Evolutionary conservation across 257 asterid species (phyloP).

Genomic region (Nicotiana noctiflora): DNA sequence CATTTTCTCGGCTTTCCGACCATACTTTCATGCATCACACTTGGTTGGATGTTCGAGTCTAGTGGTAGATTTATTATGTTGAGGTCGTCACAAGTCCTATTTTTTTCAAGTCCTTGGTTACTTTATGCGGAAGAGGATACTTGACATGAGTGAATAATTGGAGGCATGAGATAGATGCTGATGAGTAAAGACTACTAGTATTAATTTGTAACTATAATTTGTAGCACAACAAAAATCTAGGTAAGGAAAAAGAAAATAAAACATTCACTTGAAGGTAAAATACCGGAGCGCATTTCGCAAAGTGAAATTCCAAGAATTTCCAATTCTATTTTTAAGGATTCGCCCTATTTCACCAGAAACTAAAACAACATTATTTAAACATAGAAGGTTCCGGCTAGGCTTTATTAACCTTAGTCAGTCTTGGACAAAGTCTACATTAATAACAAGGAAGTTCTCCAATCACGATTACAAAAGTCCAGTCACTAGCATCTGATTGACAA

Average conservation of each 20-base stretch:
- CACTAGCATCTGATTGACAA: background rate
- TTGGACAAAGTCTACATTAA: background rate
- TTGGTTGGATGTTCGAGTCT: too few relatives aligned
- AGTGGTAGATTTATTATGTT: background rate
- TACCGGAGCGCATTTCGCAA: background rate
- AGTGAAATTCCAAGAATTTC: background rate
- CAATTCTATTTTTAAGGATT: background rate
- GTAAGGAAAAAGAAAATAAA: background rate
- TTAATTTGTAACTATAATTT: background rate
- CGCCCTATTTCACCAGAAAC: too few relatives aligned
- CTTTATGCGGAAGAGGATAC: background rate
- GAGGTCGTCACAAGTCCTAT: background rate
- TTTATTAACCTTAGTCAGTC: background rate
- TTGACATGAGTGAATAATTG: background rate
- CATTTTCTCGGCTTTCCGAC: too few relatives aligned
- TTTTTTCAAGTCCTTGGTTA: too few relatives aligned
- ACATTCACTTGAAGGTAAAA: background rate
- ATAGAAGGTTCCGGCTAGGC: constrained; percentile 9
- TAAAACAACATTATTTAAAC: constrained; percentile 9
- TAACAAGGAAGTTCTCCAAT: background rate
- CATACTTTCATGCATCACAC: too few relatives aligned
- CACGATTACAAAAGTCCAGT: background rate
- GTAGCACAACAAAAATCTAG: background rate
- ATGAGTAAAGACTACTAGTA: background rate
- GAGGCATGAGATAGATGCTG: background rate